Percentiles rank a stretch among this genome's conserved stretches.
phyloP scores from a whole-genome alignment of 2,329 filamentous ascomycete genomes.

The Paradendryphiella salina region DNA sequence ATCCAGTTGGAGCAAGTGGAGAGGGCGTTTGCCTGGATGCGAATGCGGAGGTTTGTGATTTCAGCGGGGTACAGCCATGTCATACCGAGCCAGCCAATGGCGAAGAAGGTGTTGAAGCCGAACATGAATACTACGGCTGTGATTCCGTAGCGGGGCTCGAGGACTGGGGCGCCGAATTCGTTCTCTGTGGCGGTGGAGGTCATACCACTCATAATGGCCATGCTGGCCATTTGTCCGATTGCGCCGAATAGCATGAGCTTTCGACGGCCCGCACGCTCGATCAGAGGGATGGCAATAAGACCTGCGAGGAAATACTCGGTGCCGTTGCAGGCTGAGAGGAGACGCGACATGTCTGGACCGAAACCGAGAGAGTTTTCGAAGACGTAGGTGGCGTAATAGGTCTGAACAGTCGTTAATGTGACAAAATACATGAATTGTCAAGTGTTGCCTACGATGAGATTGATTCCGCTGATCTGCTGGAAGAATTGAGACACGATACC shows the following conservation, averaged over 20 bases:
- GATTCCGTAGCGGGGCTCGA: constrained; percentile 53
- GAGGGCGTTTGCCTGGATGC: constrained; percentile 70
- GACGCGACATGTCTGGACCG: constrained; percentile 42
- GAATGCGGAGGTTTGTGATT: constrained; percentile 70
- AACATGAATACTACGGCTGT: constrained; percentile 69
- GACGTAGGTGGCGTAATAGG: constrained; percentile 45
- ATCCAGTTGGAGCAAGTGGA: constrained; percentile 13
- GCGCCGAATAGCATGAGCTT: constrained; percentile 40
- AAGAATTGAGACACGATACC: constrained; percentile 54
- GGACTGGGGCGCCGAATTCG: constrained; percentile 9
- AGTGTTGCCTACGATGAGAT: constrained; percentile 17
- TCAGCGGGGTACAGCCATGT: constrained; percentile 67
- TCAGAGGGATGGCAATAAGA: constrained; percentile 46
- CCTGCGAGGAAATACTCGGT: constrained; percentile 48
- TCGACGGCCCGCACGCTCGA: constrained; percentile 43
- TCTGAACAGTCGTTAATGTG: neutral
- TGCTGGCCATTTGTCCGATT: constrained; percentile 44
- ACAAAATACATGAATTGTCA: neutral
- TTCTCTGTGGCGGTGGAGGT: constrained; percentile 9
- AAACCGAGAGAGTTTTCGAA: constrained; percentile 53
- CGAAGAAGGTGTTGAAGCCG: constrained; percentile 66
- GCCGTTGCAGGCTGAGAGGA: constrained; percentile 50
- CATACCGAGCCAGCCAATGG: constrained; percentile 62
- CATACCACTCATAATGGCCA: constrained; percentile 51
- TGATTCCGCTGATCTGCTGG: constrained; percentile 47